Evolutionary conservation across 2,329 filamentous ascomycete species (phyloP).

Genomic region (Claviceps sp.): DNA sequence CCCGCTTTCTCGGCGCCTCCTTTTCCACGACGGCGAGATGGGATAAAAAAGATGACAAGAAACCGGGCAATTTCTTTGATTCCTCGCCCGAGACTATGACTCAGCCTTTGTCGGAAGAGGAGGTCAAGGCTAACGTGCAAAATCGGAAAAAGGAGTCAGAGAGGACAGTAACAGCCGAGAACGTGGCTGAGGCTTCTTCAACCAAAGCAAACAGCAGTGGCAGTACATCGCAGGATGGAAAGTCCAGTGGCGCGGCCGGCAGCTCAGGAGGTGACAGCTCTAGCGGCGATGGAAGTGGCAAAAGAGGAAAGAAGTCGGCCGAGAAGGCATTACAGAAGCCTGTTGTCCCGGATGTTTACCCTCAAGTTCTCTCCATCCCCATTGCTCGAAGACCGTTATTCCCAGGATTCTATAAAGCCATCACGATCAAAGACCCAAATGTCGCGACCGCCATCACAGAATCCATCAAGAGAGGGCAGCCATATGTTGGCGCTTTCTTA

Average conservation of each 20-base stretch:
- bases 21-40: constrained; percentile 24
- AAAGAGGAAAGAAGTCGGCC: constrained; percentile 56
- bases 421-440: constrained; percentile 87
- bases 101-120: constrained; percentile 39
- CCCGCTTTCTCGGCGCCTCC: constrained; percentile 15
- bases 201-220: constrained; percentile 29
- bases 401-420: constrained; percentile 96
- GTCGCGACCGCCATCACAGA: constrained; percentile 88
- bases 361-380: constrained; percentile 93
- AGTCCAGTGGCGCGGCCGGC: constrained; percentile 23
- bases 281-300: constrained; percentile 44
- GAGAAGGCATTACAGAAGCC: constrained; percentile 77
- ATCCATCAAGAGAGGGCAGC: constrained; percentile 92
- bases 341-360: constrained; percentile 85
- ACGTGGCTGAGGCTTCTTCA: constrained; percentile 30
- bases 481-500: constrained; percentile 91
- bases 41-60: constrained; percentile 24
- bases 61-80: constrained; percentile 38
- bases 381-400: constrained; percentile 90
- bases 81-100: constrained; percentile 25
- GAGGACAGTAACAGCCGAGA: constrained; percentile 31
- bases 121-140: constrained; percentile 37
- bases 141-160: constrained; percentile 29
- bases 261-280: constrained; percentile 46
- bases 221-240: constrained; percentile 34